A percentile compares a stretch with the other conserved stretches of the same genome.
Evolutionary conservation across 1,284 basidiomycete genomes (phyloP).

Genomic region (Testicularia cyperi): DNA sequence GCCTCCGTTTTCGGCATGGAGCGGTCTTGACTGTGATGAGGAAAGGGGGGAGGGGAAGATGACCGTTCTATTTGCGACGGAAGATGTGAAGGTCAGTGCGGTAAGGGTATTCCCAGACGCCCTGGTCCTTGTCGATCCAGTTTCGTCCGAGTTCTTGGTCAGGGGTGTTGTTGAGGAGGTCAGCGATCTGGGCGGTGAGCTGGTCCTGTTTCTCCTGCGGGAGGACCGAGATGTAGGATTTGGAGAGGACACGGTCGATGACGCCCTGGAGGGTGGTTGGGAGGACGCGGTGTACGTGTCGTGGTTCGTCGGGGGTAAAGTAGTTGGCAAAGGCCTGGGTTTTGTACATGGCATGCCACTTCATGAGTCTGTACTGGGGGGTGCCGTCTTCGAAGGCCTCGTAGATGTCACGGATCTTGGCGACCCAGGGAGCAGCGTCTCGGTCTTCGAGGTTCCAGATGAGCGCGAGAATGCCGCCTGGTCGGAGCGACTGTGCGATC

Average conservation of each 20-base stretch:
- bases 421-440: constrained; percentile 52
- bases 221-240: constrained; percentile 51
- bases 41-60: too few species aligned
- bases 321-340: constrained; percentile 12
- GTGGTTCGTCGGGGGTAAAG: constrained; percentile 29
- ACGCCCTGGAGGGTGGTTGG: constrained; percentile 47
- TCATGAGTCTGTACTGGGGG: constrained; percentile 54
- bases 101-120: constrained; percentile 50
- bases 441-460: constrained; percentile 57
- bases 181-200: constrained; percentile 12
- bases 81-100: constrained; percentile 40
- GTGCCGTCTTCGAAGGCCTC: constrained; percentile 48
- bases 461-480: constrained; percentile 45
- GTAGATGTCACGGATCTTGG: constrained; percentile 46
- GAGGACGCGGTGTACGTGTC: constrained; percentile 35
- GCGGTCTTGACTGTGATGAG: too few species aligned
- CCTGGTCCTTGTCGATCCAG: constrained; percentile 51
- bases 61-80: constrained; percentile 27
- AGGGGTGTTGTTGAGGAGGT: constrained; percentile 18
- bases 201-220: constrained; percentile 27
- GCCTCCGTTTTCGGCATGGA: too few species aligned
- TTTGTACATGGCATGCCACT: constrained; percentile 53
- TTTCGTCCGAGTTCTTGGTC: constrained; percentile 36
- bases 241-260: constrained; percentile 39
- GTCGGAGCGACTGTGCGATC: constrained; percentile 32